phyloP scores from a whole-genome alignment of 768 basidiomycete species.

The Rhodotorula sphaerocarpa region DNA sequence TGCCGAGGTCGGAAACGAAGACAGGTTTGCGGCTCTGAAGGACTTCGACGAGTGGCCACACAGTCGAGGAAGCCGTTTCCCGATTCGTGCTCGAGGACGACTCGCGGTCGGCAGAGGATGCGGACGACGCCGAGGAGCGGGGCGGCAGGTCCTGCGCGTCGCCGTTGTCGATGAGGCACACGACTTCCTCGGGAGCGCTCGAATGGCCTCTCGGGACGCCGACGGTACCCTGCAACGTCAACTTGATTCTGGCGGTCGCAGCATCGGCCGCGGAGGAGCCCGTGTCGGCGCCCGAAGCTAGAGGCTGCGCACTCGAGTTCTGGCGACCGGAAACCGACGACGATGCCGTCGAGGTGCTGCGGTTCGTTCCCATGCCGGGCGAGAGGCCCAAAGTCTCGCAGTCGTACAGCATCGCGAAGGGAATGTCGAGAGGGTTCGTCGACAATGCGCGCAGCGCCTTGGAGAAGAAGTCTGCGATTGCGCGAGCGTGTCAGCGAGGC shows the following conservation, averaged over 20 bases:
- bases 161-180: slow-evolving; percentile 3
- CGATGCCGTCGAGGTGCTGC: background rate
- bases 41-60: slow-evolving; percentile 32
- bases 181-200: background rate
- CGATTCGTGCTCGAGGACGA: background rate
- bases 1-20: slow-evolving; percentile 18
- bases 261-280: background rate
- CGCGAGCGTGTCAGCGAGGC: no score
- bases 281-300: background rate
- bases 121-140: background rate
- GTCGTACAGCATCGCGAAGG: slow-evolving; percentile 24
- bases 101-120: background rate
- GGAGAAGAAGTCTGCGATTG: slow-evolving; percentile 13
- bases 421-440: slow-evolving; percentile 21
- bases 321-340: background rate
- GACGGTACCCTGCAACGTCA: slow-evolving; percentile 24
- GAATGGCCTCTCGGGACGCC: slow-evolving; percentile 22
- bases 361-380: background rate
- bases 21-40: slow-evolving; percentile 19
- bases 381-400: background rate
- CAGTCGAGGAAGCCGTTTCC: background rate
- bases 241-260: background rate
- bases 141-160: background rate
- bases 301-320: background rate
- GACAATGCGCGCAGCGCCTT: slow-evolving; percentile 12